phyloP scores from a whole-genome alignment of 2,329 filamentous ascomycete genomes.

The Phoma sp. region DNA sequence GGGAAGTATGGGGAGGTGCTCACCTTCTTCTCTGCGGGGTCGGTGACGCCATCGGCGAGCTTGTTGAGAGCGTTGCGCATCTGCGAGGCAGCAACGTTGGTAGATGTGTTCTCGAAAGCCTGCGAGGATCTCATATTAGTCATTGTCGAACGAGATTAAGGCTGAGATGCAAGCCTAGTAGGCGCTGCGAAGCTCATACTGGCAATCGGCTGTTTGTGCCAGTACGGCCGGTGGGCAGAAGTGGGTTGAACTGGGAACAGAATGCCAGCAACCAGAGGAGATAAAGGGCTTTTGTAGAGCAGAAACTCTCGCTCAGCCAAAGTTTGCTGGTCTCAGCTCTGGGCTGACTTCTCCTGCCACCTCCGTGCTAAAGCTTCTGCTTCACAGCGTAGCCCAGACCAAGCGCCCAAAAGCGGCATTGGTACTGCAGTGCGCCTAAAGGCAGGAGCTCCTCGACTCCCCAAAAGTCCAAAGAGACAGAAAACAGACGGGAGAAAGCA shows the following conservation, averaged over 20 bases:
- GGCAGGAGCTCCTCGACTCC: background rate
- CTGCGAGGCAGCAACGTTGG: slow-evolving; percentile 95
- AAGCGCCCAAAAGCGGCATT: background rate
- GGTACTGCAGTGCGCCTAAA: background rate
- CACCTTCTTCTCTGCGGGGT: slow-evolving; percentile 81
- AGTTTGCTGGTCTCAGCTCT: background rate
- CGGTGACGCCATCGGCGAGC: slow-evolving; percentile 87
- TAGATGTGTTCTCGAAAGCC: slow-evolving; percentile 99
- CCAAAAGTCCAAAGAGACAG: background rate
- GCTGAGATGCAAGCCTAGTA: background rate
- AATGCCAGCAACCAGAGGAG: background rate
- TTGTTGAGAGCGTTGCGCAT: slow-evolving; percentile 98
- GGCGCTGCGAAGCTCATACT: background rate
- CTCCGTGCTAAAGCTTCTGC: background rate
- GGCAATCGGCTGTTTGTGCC: background rate
- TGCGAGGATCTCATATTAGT: slow-evolving; percentile 52
- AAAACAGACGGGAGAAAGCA: background rate
- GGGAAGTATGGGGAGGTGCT: slow-evolving; percentile 20
- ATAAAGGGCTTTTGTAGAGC: background rate
- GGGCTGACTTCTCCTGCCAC: background rate
- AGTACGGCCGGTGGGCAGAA: background rate
- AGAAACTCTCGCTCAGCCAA: background rate
- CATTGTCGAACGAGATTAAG: background rate
- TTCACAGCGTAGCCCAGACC: background rate
- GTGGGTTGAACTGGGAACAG: background rate